Percentiles rank a stretch among this genome's conserved stretches.
Evolutionary conservation across 345 rosid species (phyloP).

Genomic region (Lagerstroemia speciosa): DNA sequence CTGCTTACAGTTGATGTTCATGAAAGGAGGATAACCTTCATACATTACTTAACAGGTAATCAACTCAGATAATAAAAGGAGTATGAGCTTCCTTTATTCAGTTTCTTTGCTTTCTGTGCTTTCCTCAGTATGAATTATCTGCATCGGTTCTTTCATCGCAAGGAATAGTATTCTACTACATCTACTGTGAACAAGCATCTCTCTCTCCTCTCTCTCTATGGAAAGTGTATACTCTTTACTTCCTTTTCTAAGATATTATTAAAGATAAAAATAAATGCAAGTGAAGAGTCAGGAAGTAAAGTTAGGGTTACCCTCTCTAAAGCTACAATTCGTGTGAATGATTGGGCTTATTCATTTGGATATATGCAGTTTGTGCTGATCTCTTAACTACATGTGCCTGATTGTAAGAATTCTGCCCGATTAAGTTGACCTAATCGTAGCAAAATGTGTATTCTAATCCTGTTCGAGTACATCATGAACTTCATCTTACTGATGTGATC

Average conservation of each 20-base stretch:
- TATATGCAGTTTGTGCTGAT: background rate
- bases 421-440: too few relatives aligned
- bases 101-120: background rate
- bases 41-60: background rate
- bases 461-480: background rate
- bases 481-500: background rate
- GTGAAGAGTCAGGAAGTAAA: background rate
- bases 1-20: background rate
- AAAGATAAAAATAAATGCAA: background rate
- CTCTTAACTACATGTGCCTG: background rate
- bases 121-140: background rate
- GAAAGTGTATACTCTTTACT: background rate
- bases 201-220: background rate
- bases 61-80: background rate
- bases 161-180: background rate
- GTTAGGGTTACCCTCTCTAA: background rate
- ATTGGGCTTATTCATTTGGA: background rate
- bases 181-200: background rate
- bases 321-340: background rate
- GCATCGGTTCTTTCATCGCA: background rate
- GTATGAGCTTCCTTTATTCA: background rate
- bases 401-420: background rate
- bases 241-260: background rate
- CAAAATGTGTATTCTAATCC: background rate
- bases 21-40: background rate